Evolutionary conservation across 495 filamentous ascomycete genomes (phyloP).

Genomic region (Cercophora sp.): DNA sequence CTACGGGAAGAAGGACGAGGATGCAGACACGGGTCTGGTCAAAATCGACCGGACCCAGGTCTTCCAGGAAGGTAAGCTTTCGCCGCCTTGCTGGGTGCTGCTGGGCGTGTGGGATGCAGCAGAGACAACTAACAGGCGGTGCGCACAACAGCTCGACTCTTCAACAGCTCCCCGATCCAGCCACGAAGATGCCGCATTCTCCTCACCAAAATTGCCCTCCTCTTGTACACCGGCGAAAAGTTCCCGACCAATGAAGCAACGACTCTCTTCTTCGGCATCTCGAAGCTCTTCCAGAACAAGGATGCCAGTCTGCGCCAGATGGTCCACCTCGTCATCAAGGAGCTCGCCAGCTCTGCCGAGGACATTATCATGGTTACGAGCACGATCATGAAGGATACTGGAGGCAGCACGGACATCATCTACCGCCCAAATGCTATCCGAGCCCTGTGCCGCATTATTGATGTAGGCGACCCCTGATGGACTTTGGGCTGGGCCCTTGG

Average conservation of each 20-base stretch:
- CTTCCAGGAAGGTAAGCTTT: conserved; percentile 88
- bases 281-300: conserved; percentile 99
- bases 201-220: conserved; percentile 94
- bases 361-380: conserved; percentile 99
- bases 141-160: conserved; percentile 71
- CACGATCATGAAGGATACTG: conserved; percentile 99
- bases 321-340: conserved; percentile 97
- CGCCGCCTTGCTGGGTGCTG: no score
- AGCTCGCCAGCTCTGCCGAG: conserved; percentile 91
- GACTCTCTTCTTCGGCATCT: conserved; percentile 97
- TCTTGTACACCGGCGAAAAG: conserved; percentile 93
- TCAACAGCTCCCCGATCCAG: conserved; percentile 94
- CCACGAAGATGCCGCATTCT: conserved; percentile 93
- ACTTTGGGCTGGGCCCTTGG: no score
- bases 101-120: no score
- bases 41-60: conserved; percentile 97
- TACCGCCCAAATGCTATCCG: conserved; percentile 97
- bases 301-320: conserved; percentile 97
- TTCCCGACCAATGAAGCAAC: conserved; percentile 98
- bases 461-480: no score
- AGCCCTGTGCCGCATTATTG: conserved; percentile 93
- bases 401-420: conserved; percentile 88
- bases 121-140: no score
- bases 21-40: conserved; percentile 86
- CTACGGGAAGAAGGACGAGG: conserved; percentile 98